Evolutionary conservation across 208 protist genomes (phyloP).

Genomic region (Wallacemonas rigidus): DNA sequence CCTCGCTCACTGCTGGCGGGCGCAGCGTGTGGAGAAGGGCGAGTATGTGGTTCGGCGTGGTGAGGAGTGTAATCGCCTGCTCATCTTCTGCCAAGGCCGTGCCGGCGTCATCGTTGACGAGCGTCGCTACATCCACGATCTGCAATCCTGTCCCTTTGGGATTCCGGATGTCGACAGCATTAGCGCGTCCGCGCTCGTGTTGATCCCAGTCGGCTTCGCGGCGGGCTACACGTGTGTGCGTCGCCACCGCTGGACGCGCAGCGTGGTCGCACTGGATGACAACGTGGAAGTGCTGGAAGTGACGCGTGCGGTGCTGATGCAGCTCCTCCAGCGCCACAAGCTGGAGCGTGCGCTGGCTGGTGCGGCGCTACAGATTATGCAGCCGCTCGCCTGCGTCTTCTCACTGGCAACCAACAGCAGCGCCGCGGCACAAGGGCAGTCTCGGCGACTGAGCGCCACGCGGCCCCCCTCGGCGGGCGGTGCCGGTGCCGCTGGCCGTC

Average conservation of each 20-base stretch:
- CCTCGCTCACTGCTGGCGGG: conserved; percentile 44
- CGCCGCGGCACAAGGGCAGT: conserved; percentile 25
- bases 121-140: conserved; percentile 5
- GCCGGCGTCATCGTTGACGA: conserved; percentile 58
- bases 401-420: not conserved
- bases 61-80: conserved; percentile 75
- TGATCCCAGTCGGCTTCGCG: conserved; percentile 50
- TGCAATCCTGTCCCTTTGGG: conserved; percentile 6
- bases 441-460: conserved; percentile 13
- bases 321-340: conserved; percentile 56
- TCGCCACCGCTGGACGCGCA: conserved; percentile 73
- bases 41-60: conserved; percentile 55
- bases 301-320: conserved; percentile 51
- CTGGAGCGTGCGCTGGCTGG: conserved; percentile 54
- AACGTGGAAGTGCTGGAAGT: conserved; percentile 79
- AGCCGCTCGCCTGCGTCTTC: conserved; percentile 44
- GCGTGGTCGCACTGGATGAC: conserved; percentile 61
- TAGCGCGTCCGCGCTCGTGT: not conserved
- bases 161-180: conserved; percentile 12
- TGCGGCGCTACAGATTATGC: conserved; percentile 69
- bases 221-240: conserved; percentile 83
- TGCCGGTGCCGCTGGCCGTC: not conserved
- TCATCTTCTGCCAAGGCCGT: conserved; percentile 66
- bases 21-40: conserved; percentile 39
- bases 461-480: not conserved